phyloP scores from a whole-genome alignment of 202 grass and related monocot species.

The Eragrostis tef region DNA sequence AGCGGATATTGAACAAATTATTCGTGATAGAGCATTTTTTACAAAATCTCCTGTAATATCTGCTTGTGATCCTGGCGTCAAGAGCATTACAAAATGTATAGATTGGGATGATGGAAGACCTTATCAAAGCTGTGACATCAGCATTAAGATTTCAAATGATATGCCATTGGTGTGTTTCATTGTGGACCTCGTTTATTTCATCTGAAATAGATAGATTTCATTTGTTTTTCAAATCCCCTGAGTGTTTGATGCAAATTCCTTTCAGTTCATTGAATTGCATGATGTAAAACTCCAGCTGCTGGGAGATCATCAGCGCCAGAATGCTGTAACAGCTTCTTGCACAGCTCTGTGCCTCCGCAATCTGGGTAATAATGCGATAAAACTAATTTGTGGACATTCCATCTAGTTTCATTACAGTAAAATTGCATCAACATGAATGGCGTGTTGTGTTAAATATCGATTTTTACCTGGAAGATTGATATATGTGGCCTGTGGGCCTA shows the following conservation, averaged over 20 bases:
- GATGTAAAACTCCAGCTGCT: slow-evolving; percentile 74
- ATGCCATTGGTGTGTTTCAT: slow-evolving; percentile 54
- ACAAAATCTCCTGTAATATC: slow-evolving; percentile 66
- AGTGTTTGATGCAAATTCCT: slow-evolving; percentile 1
- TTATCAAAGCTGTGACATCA: slow-evolving; percentile 44
- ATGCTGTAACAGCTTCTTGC: slow-evolving; percentile 69
- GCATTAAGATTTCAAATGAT: neutral
- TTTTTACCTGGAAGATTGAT: neutral
- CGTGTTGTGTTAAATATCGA: neutral
- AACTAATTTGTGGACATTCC: slow-evolving; percentile 11
- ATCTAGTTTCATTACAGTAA: slow-evolving; percentile 5
- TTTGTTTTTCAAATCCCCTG: slow-evolving; percentile 20
- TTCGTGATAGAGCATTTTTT: slow-evolving; percentile 64
- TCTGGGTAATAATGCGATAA: slow-evolving; percentile 53
- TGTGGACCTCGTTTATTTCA: neutral
- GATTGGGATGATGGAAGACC: slow-evolving; percentile 55
- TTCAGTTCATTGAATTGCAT: slow-evolving; percentile 60
- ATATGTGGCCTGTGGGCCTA: neutral
- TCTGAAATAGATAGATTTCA: slow-evolving; percentile 9
- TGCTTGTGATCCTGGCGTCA: slow-evolving; percentile 56
- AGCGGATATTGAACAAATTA: slow-evolving; percentile 60
- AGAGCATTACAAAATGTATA: slow-evolving; percentile 58
- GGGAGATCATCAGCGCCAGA: slow-evolving; percentile 70
- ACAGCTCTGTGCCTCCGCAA: slow-evolving; percentile 65
- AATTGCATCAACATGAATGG: neutral